phyloP scores from a whole-genome alignment of 2,329 filamentous ascomycete species.

The Monilinia laxa region DNA sequence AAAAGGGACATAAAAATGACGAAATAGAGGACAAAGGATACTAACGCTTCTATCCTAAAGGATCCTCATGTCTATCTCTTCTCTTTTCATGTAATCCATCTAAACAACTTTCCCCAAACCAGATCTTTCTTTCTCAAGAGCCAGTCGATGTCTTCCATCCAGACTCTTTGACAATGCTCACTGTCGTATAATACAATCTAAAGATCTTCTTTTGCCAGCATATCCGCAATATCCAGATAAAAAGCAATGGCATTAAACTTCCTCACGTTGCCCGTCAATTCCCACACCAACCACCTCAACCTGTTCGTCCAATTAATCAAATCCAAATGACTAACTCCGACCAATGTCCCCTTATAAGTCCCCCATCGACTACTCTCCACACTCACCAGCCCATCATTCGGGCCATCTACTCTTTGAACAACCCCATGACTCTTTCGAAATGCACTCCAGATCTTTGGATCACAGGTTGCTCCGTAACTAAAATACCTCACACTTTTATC shows the following conservation, averaged over 20 bases:
- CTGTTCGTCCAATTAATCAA: conserved; percentile 68
- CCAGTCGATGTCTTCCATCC: background rate
- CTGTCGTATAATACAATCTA: conserved; percentile 22
- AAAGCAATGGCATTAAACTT: conserved; percentile 68
- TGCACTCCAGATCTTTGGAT: conserved; percentile 63
- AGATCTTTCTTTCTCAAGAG: background rate
- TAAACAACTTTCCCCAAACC: background rate
- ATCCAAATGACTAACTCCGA: conserved; percentile 62
- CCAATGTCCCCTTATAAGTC: conserved; percentile 61
- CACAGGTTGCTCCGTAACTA: conserved; percentile 58
- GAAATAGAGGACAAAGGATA: background rate
- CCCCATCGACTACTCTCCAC: conserved; percentile 63
- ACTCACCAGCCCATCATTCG: conserved; percentile 68
- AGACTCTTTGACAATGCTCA: background rate
- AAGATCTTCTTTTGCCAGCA: conserved; percentile 66
- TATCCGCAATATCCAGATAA: conserved; percentile 65
- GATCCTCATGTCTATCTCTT: background rate
- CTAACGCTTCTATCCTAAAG: background rate
- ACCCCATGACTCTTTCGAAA: conserved; percentile 56
- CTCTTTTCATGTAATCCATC: background rate
- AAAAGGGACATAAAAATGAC: background rate
- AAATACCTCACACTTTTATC: conserved; percentile 56
- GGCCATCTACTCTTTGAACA: conserved; percentile 53
- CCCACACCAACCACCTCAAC: conserved; percentile 55
- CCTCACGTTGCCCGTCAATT: conserved; percentile 51